phyloP scores from a whole-genome alignment of 2,329 filamentous ascomycete species.

The Arthrobotrys megalospora region DNA sequence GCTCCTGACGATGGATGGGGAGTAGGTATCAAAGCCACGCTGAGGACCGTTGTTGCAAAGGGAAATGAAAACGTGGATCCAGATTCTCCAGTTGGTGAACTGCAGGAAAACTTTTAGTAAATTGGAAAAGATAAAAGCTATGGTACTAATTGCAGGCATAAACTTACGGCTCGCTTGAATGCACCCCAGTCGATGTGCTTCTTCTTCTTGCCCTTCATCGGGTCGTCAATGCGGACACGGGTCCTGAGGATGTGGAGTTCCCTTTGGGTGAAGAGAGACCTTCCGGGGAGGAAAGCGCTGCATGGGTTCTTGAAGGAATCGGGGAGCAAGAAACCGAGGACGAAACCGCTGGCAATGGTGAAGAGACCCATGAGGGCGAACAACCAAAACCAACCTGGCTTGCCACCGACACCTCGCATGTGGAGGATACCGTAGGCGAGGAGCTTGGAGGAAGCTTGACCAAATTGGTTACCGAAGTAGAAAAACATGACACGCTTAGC shows the following conservation, averaged over 20 bases:
- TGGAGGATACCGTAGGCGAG: constrained; percentile 71
- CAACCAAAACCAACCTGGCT: constrained; percentile 74
- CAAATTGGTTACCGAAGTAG: constrained; percentile 73
- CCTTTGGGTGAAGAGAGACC: constrained; percentile 67
- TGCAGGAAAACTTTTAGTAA: constrained; percentile 57
- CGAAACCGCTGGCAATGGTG: constrained; percentile 69
- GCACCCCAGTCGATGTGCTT: constrained; percentile 69
- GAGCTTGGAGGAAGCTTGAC: constrained; percentile 68
- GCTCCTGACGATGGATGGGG: constrained; percentile 72
- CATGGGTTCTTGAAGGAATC: constrained; percentile 69
- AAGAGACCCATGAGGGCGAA: constrained; percentile 73
- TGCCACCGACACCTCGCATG: constrained; percentile 70
- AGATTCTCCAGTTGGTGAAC: constrained; percentile 72
- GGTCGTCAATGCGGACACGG: constrained; percentile 69
- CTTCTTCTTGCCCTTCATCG: constrained; percentile 71
- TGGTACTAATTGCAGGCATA: background rate
- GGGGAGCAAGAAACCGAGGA: constrained; percentile 69
- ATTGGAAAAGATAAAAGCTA: too few relatives aligned
- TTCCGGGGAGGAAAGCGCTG: constrained; percentile 68
- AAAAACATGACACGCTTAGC: constrained; percentile 73
- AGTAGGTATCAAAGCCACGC: constrained; percentile 71
- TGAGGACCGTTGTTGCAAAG: constrained; percentile 71
- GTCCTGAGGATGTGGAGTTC: constrained; percentile 69
- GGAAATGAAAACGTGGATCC: constrained; percentile 72
- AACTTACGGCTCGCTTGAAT: constrained; percentile 69